Evolutionary conservation across 2,329 filamentous ascomycete genomes (phyloP), one percentile per base, ranked within the genome.

Genomic region (Scedosporium aurantiacum): DNA sequence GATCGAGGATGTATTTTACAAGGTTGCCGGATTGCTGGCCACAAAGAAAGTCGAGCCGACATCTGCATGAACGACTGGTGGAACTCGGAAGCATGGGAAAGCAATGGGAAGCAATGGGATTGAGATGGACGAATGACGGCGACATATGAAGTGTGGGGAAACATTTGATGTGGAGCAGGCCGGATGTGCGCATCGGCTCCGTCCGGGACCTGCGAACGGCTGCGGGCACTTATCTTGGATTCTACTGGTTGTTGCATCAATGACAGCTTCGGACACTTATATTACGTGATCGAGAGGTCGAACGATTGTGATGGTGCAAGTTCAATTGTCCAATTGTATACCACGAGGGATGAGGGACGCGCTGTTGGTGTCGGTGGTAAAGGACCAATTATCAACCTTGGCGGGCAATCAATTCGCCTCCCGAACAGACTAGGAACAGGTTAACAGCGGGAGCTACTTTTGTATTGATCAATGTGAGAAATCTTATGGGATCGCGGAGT

Each of bases 1-100:
- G 10, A 82, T 92, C 23, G 84, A 88, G 71, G 88, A 91, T 64
- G 81, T 90, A 75, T 91, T 92, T 69, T 85, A 87, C 71, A 83
- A 85, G 71, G 85, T 93, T 45, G 82, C 87, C 12, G 82, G 77
- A 4, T 69, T 90, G 64, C 45, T 65, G 7, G 64, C 64, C 10
- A 65, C 60, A 23, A 63, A 63, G 28, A 63, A 63, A 47, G 41
- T 47, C 12, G 2, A 54, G 28, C n/a, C 58, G 18, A 32, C 47
- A 10, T 14, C 58, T 18, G 43, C 58, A n/a, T 60, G 25, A 50
- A 23, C 43, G 43, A 47, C 43, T 23, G 14, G 21, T 47, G 21
- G 43, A 47, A 47, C n/a, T 18, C 43, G 21, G 43, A 47, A 23
- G 16, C 37, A 16, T 6, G 37, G 37, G 16, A 7, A 16, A 16